Percentiles rank a stretch among this genome's conserved stretches.
These are phyloP conservation scores for Dacryopinax primogenitus DNA, from an alignment of 768 basidiomycete species.

Conservation along the genomic window DNA sequence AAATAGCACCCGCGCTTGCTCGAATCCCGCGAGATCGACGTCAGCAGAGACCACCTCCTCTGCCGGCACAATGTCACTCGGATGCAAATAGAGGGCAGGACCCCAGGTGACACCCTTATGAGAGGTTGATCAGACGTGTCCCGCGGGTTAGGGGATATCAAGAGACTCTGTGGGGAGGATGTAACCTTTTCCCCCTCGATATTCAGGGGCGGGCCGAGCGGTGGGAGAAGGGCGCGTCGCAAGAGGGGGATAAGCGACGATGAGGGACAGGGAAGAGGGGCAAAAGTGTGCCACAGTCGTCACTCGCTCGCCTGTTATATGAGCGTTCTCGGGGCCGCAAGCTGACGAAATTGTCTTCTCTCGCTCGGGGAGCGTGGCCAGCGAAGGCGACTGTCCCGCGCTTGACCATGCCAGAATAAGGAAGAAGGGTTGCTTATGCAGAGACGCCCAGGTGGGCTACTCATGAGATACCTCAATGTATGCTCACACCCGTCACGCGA, in stretches of 20 bases:
- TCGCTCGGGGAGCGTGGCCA: too few species aligned
- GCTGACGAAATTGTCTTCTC: not conserved
- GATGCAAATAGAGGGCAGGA: too few species aligned
- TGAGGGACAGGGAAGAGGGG: not conserved
- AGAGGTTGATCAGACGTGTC: too few species aligned
- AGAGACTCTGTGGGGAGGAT: conserved; percentile 4
- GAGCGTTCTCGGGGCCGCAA: not conserved
- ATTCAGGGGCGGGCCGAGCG: not conserved
- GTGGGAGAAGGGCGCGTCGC: not conserved
- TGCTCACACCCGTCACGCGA: not conserved
- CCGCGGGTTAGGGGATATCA: too few species aligned
- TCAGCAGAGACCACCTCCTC: too few species aligned
- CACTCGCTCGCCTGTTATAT: not conserved
- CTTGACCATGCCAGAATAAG: too few species aligned
- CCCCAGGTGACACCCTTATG: too few species aligned
- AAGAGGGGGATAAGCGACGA: not conserved
- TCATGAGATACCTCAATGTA: not conserved
- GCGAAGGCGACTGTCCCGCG: too few species aligned
- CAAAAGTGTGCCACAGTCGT: not conserved
- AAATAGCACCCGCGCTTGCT: too few species aligned
- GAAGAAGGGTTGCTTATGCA: not conserved
- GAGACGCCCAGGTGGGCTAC: not conserved
- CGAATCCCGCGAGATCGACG: too few species aligned
- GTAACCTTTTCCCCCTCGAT: not conserved
- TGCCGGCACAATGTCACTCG: too few species aligned